These are phyloP conservation scores for Salicornia ramosissima DNA, from an alignment of 148 eudicot genomes.

Conservation along the genomic window DNA sequence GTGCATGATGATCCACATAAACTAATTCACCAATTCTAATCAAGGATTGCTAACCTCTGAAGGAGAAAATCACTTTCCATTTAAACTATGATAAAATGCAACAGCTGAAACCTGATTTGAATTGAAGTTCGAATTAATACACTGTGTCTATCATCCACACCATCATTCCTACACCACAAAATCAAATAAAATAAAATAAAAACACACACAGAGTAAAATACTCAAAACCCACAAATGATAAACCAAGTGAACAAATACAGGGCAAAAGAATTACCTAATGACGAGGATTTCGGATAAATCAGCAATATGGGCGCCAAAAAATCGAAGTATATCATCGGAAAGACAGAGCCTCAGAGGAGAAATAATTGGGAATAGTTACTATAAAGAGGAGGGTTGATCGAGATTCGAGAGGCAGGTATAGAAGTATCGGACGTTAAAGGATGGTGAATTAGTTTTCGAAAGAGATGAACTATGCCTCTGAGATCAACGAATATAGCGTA, in stretches of 20 bases:
- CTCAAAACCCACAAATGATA: background rate
- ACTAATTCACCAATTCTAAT: background rate
- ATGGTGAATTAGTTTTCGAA: conserved; percentile 41
- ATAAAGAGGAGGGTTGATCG: conserved; percentile 53
- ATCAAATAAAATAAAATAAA: background rate
- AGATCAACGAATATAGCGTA: conserved; percentile 39
- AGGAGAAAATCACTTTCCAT: conserved; percentile 76
- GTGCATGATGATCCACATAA: background rate
- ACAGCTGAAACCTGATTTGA: conserved; percentile 55
- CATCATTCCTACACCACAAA: conserved; percentile 62
- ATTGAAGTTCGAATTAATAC: conserved; percentile 64
- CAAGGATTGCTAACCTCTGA: conserved; percentile 50
- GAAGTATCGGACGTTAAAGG: conserved; percentile 34
- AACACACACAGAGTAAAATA: conserved; percentile 15
- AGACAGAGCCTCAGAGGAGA: conserved; percentile 25
- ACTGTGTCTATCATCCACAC: conserved; percentile 80
- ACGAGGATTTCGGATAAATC: conserved; percentile 51
- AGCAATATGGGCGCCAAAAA: conserved; percentile 44
- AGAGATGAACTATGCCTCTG: conserved; percentile 68
- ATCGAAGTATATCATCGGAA: conserved; percentile 57
- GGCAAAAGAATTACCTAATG: conserved; percentile 41
- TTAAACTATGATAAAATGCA: conserved; percentile 63
- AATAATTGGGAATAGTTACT: conserved; percentile 80
- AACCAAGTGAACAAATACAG: conserved; percentile 3
- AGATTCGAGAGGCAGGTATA: conserved; percentile 24